These are phyloP conservation scores for Podospora conica DNA, from an alignment of 495 filamentous ascomycete species.

Conservation along the genomic window DNA sequence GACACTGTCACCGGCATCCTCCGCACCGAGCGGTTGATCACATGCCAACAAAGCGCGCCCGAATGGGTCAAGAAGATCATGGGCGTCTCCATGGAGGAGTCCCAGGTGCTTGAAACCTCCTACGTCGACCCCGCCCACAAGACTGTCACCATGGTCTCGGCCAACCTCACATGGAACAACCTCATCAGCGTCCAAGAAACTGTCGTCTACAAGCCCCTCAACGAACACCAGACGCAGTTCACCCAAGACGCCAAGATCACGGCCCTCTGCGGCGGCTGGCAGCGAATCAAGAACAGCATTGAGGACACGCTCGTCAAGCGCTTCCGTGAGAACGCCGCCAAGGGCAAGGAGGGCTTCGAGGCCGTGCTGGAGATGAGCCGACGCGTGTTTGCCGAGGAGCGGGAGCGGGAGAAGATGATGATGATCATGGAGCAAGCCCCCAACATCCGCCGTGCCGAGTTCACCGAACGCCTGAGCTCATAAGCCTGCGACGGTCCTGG, in stretches of 20 bases:
- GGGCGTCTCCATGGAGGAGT: slow-evolving; percentile 58
- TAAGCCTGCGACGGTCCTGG: neutral
- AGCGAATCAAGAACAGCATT: slow-evolving; percentile 87
- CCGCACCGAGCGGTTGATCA: slow-evolving; percentile 94
- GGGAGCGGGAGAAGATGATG: slow-evolving; percentile 37
- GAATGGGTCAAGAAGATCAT: slow-evolving; percentile 78
- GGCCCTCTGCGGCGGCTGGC: slow-evolving; percentile 91
- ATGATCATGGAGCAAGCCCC: slow-evolving; percentile 24
- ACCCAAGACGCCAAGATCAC: slow-evolving; percentile 86
- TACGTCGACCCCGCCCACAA: slow-evolving; percentile 78
- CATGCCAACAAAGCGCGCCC: slow-evolving; percentile 82
- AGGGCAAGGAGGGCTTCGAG: slow-evolving; percentile 90
- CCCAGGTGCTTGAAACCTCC: slow-evolving; percentile 87
- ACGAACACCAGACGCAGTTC: slow-evolving; percentile 65
- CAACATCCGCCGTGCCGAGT: slow-evolving; percentile 26
- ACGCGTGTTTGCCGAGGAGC: slow-evolving; percentile 82
- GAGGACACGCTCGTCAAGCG: slow-evolving; percentile 84
- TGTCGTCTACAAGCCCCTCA: slow-evolving; percentile 69
- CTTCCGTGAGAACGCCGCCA: slow-evolving; percentile 84
- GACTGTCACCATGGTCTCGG: slow-evolving; percentile 89
- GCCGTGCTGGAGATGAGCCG: slow-evolving; percentile 89
- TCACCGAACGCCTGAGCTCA: neutral
- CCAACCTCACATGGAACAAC: slow-evolving; percentile 85
- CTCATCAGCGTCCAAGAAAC: slow-evolving; percentile 85
- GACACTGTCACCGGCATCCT: slow-evolving; percentile 81